phyloP scores from a whole-genome alignment of 1,284 basidiomycete genomes.

The Rhodotorula sp. region DNA sequence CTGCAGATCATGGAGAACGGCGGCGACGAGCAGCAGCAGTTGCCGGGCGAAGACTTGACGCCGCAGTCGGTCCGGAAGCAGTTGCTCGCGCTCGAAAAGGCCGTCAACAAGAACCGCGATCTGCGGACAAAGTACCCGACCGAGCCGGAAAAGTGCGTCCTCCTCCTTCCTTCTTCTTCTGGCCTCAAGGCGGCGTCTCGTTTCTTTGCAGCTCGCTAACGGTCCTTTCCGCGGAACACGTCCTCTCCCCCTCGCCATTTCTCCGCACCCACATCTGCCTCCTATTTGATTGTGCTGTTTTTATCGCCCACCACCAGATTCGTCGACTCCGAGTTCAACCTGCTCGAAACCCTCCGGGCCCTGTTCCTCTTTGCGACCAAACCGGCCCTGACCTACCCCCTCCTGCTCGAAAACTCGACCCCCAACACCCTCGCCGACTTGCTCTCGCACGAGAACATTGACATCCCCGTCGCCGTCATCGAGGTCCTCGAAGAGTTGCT shows the following conservation, averaged over 20 bases:
- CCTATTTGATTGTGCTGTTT: not conserved
- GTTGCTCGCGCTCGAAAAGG: constrained; percentile 78
- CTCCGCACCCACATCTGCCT: no score
- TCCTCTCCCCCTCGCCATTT: no score
- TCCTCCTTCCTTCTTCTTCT: not conserved
- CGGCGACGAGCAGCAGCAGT: constrained; percentile 47
- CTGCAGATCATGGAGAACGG: constrained; percentile 79
- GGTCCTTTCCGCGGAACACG: no score
- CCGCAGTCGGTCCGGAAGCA: constrained; percentile 69
- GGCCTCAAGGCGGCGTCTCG: not conserved
- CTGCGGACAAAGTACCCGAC: constrained; percentile 79
- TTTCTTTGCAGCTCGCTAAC: no score
- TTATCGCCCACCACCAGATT: constrained; percentile 62
- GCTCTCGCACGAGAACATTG: constrained; percentile 79
- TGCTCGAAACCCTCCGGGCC: constrained; percentile 77
- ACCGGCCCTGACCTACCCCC: constrained; percentile 80
- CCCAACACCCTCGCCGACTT: constrained; percentile 72
- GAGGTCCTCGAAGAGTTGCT: constrained; percentile 91
- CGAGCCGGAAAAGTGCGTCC: constrained; percentile 78
- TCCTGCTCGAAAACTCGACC: constrained; percentile 74
- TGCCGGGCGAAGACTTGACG: constrained; percentile 66
- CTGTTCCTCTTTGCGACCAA: constrained; percentile 85
- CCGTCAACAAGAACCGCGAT: constrained; percentile 90
- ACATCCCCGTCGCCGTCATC: constrained; percentile 88
- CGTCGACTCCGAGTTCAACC: constrained; percentile 95